Conservation (phyloP, 2,329 filamentous ascomycete genomes). For the Phyllachora maydis region DNA sequence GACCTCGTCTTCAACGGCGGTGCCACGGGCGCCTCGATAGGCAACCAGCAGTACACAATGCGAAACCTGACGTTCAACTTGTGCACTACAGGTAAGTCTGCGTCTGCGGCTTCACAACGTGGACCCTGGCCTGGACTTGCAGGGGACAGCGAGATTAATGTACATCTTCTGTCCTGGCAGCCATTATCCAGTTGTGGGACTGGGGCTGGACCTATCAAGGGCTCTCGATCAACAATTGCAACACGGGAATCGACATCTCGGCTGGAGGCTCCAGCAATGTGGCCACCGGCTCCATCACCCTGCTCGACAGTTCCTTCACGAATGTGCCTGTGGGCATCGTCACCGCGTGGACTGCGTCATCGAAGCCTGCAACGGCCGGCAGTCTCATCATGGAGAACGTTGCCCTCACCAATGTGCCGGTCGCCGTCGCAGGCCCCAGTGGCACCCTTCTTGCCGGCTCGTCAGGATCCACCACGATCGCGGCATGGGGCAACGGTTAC, state of each 20-base stretch:
- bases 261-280: conserved; percentile 24
- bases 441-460: conserved; percentile 34
- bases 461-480: conserved; percentile 23
- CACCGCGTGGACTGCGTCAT: conserved; percentile 28
- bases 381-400: conserved; percentile 35
- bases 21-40: conserved; percentile 37
- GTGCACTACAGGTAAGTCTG: too few relatives aligned
- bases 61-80: conserved; percentile 44
- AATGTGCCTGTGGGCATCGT: conserved; percentile 44
- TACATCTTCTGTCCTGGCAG: too few relatives aligned
- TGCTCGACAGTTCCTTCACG: conserved; percentile 48
- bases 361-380: conserved; percentile 24
- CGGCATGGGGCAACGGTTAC: conserved; percentile 48
- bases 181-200: conserved; percentile 50
- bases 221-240: conserved; percentile 35
- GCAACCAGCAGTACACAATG: conserved; percentile 51
- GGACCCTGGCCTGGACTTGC: too few relatives aligned
- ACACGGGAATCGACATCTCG: conserved; percentile 38
- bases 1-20: conserved; percentile 44
- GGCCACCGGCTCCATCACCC: conserved; percentile 46
- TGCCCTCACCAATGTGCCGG: conserved; percentile 13
- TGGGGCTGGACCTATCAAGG: conserved; percentile 54
- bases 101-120: conserved; percentile 9
- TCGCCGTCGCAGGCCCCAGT: conserved; percentile 16
- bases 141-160: conserved; percentile 1